phyloP scores from a whole-genome alignment of 441 rosid species.

The Brassica hybrid region DNA sequence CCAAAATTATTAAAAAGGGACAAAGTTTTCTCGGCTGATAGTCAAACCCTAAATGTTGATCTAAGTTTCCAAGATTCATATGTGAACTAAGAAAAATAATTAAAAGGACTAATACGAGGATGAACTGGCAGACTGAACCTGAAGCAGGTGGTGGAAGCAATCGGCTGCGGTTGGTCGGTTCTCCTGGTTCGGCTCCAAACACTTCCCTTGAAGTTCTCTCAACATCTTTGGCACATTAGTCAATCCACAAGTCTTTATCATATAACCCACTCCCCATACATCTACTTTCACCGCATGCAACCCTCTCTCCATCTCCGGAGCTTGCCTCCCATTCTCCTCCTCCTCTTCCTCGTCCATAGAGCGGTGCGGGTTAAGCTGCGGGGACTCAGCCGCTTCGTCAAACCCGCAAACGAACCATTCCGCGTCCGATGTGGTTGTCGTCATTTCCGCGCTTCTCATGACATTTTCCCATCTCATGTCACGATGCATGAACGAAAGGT shows the following conservation, averaged over 20 bases:
- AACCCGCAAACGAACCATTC: constrained; percentile 92
- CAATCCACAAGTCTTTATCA: constrained; percentile 82
- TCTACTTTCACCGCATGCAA: constrained; percentile 93
- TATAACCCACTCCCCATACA: constrained; percentile 92
- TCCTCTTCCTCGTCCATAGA: constrained; percentile 28
- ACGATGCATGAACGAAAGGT: constrained; percentile 90
- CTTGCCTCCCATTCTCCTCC: constrained; percentile 63
- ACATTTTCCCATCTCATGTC: constrained; percentile 92
- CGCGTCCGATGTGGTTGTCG: constrained; percentile 9
- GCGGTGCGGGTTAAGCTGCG: constrained; percentile 74
- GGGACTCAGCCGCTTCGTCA: constrained; percentile 76
- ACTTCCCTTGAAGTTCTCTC: constrained; percentile 79
- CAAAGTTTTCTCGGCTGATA: background rate
- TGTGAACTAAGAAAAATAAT: background rate
- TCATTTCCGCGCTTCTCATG: constrained; percentile 45
- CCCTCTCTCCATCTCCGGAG: constrained; percentile 93
- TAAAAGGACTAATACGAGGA: too few relatives aligned
- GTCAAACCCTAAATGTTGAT: constrained; percentile 1
- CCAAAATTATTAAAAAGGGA: constrained; percentile 17
- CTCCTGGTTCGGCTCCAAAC: constrained; percentile 92
- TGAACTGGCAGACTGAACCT: constrained; percentile 70
- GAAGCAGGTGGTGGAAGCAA: constrained; percentile 88
- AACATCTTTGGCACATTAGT: constrained; percentile 70
- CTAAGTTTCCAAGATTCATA: constrained; percentile 17
- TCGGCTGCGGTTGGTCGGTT: constrained; percentile 93